Conservation (phyloP, 345 rosid genomes). For the Boechera stricta region DNA sequence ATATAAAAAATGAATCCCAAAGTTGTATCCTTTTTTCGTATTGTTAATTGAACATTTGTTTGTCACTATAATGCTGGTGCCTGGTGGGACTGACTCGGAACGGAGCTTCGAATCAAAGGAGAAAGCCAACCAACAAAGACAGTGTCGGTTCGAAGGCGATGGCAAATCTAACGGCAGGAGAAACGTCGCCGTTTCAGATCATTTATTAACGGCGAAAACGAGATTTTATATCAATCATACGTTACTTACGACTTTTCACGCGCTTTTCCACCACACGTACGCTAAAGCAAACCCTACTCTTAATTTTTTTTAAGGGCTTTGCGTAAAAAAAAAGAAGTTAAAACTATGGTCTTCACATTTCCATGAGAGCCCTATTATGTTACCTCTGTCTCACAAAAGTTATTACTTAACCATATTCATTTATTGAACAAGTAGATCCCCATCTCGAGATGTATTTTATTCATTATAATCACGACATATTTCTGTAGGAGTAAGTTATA, state of each 20-base stretch:
- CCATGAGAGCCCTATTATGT: not conserved
- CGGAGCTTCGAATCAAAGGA: conserved; percentile 48
- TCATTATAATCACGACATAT: not conserved
- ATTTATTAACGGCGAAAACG: conserved; percentile 17
- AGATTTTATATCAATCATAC: conserved; percentile 28
- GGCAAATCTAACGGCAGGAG: conserved; percentile 51
- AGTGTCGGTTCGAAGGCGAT: conserved; percentile 54
- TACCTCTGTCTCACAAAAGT: conserved; percentile 6
- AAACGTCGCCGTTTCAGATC: conserved; percentile 46
- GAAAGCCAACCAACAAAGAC: conserved; percentile 36
- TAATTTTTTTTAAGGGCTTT: not conserved
- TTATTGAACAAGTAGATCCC: not conserved
- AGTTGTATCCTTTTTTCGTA: not conserved
- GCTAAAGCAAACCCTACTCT: not conserved
- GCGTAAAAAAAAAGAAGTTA: not conserved
- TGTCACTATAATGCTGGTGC: conserved; percentile 21
- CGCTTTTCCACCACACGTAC: conserved; percentile 34
- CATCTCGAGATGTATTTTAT: conserved; percentile 12
- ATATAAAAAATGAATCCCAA: not conserved
- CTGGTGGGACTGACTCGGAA: conserved; percentile 24
- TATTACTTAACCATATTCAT: not conserved
- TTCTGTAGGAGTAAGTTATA: not conserved
- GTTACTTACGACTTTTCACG: conserved; percentile 25
- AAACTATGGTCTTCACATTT: conserved; percentile 21
- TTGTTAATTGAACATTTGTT: conserved; percentile 9